These are phyloP conservation scores for Monilinia polystroma DNA, from an alignment of 2,329 filamentous ascomycete species.

Conservation along the genomic window DNA sequence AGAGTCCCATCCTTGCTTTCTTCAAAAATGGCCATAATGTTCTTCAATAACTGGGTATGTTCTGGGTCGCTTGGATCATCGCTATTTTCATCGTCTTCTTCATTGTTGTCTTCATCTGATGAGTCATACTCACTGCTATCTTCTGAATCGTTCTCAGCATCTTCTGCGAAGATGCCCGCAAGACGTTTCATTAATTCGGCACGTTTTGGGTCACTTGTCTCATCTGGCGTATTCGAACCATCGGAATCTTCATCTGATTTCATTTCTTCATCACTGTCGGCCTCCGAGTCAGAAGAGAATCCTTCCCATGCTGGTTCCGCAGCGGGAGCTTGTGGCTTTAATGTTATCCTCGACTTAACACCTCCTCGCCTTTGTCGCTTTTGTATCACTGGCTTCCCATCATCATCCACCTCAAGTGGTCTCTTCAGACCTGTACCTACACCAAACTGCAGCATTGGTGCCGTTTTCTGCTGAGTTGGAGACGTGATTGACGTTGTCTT, in stretches of 20 bases:
- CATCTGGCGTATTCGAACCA: conserved; percentile 34
- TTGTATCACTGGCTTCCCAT: conserved; percentile 74
- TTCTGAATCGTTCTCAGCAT: background rate
- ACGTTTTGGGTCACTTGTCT: background rate
- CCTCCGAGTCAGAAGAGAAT: conserved; percentile 53
- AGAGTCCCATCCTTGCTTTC: conserved; percentile 9
- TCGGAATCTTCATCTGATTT: conserved; percentile 42
- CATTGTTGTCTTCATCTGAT: background rate
- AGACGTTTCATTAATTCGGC: conserved; percentile 16
- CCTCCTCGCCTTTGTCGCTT: conserved; percentile 74
- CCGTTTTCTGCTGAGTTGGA: background rate
- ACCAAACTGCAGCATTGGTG: conserved; percentile 26
- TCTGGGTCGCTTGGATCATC: conserved; percentile 6
- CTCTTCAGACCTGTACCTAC: conserved; percentile 82
- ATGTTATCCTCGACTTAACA: conserved; percentile 56
- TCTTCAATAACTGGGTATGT: conserved; percentile 13
- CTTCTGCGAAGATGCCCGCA: conserved; percentile 12
- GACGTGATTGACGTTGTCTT: background rate
- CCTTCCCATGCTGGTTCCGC: conserved; percentile 61
- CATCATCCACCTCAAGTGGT: conserved; percentile 75
- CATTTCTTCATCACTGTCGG: conserved; percentile 41
- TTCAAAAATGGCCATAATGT: conserved; percentile 9
- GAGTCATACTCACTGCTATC: conserved; percentile 14
- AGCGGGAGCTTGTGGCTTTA: conserved; percentile 44
- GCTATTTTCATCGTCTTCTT: background rate